Evolutionary conservation across 306 rosid species (phyloP), one percentile per base, ranked within the genome.

Genomic region (Erythrophleum fordii): DNA sequence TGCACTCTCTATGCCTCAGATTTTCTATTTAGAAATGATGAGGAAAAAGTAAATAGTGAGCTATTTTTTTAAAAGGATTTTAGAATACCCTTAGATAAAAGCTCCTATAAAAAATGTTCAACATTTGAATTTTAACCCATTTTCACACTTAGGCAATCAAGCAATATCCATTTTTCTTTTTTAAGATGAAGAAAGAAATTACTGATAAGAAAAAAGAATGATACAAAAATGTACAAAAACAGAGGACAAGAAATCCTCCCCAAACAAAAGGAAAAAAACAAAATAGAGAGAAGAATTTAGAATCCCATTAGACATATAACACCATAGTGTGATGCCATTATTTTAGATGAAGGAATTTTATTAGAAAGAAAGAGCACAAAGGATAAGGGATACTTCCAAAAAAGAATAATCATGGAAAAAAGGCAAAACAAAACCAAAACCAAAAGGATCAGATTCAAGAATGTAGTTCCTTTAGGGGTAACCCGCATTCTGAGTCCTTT

Each of bases 81-180:
- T n/a, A 77, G 44, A 26, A 16, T 77, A 52, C n/a, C 44, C 41
- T 44, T 12, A 18, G n/a, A 22, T 28, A 52, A 39, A 35, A 52
- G 66, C n/a, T 68, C 44, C 4, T 6, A 37, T 35, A 51, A 65
- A 28, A 48, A 18, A 51, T 17, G n/a, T 67, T 77, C 62, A 77
- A 51, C 49, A 29, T 49, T 10, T 22, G 10, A 51, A 49, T 49
- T 39, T 65, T 31, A 66, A 5, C 16, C 35, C 34, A 56, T 39
- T 55, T 55, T 56, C 34, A 0, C 45, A 65, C 29, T 20, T 10
- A 26, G 37, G 56, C 13, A 22, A 65, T 18, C 64, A 76, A 64
- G 64, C 53, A 46, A 17, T 31, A 59, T 59, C 25, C 20, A 11
- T 59, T 31, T 31, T 31, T 31, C 4, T n/a, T n/a, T n/a, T n/a